Conservation (phyloP, 2,329 filamentous ascomycete genomes). For the Colletotrichum spinosum region DNA sequence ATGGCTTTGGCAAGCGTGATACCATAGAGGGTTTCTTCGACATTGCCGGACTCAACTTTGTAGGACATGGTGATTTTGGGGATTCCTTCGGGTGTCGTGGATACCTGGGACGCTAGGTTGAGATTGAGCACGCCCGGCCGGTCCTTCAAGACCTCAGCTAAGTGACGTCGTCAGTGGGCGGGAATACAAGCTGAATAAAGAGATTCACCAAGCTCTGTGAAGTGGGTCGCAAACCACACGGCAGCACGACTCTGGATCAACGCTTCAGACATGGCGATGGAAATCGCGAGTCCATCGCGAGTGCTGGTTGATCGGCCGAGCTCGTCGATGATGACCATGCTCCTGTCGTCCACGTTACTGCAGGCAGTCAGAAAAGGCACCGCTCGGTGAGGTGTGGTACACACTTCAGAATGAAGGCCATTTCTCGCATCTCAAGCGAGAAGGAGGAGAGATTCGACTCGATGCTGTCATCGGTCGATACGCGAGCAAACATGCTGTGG, state of each 20-base stretch:
- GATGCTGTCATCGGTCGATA: slow-evolving; percentile 88
- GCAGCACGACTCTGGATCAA: slow-evolving; percentile 82
- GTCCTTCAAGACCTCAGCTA: slow-evolving; percentile 77
- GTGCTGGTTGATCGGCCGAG: slow-evolving; percentile 92
- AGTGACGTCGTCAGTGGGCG: slow-evolving; percentile 9
- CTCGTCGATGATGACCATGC: slow-evolving; percentile 89
- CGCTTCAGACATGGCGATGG: slow-evolving; percentile 89
- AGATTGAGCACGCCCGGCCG: slow-evolving; percentile 84
- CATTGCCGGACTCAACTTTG: slow-evolving; percentile 78
- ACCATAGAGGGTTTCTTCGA: slow-evolving; percentile 82
- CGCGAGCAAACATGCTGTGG: slow-evolving; percentile 85
- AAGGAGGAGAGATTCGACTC: slow-evolving; percentile 95
- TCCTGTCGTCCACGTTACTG: slow-evolving; percentile 78
- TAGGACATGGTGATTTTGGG: slow-evolving; percentile 88
- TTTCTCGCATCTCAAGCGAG: slow-evolving; percentile 94
- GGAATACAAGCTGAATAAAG: background rate
- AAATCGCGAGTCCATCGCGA: slow-evolving; percentile 88
- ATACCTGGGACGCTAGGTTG: slow-evolving; percentile 80
- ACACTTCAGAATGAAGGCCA: slow-evolving; percentile 85
- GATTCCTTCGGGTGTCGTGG: slow-evolving; percentile 58
- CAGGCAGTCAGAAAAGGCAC: background rate
- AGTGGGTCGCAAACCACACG: slow-evolving; percentile 96
- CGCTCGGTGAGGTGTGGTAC: background rate
- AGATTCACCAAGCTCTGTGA: slow-evolving; percentile 74
- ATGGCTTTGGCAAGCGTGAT: slow-evolving; percentile 82